Conservation (phyloP, 331 rosid species). For the Stylosanthes scabra region DNA sequence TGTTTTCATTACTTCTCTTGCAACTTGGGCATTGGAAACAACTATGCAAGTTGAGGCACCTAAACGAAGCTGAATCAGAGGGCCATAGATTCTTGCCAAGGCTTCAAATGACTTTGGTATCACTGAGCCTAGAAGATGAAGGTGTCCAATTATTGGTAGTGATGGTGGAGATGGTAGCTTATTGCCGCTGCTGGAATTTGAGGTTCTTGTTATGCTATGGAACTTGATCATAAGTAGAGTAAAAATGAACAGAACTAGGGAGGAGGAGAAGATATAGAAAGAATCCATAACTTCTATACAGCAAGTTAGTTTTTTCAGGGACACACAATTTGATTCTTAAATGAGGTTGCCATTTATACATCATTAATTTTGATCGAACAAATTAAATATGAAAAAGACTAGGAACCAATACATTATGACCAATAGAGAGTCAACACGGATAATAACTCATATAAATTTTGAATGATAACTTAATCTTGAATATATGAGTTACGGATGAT, state of each 20-base stretch:
- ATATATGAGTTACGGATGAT: no score
- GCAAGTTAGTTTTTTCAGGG: no score
- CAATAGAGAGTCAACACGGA: no score
- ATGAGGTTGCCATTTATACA: no score
- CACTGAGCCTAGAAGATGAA: slow-evolving; percentile 65
- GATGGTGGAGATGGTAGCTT: slow-evolving; percentile 63
- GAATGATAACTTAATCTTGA: no score
- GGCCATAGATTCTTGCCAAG: slow-evolving; percentile 56
- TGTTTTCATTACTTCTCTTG: slow-evolving; percentile 62
- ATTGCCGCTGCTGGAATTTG: slow-evolving; percentile 18
- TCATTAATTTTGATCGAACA: no score
- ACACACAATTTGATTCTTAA: neutral
- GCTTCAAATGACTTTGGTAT: slow-evolving; percentile 53
- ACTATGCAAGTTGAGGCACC: slow-evolving; percentile 63
- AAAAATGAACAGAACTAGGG: slow-evolving; percentile 31
- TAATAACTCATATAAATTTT: no score
- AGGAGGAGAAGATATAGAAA: slow-evolving; percentile 13
- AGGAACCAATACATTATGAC: no score
- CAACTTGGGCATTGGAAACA: slow-evolving; percentile 61
- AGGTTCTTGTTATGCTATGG: neutral
- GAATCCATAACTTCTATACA: slow-evolving; percentile 15
- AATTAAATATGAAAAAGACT: no score
- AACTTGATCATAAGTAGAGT: slow-evolving; percentile 42
- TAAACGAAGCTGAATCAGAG: slow-evolving; percentile 61
- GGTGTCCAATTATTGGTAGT: slow-evolving; percentile 80